Evolutionary conservation across 73 alveolate genomes (phyloP).

Genomic region (Paramecium tetraurelia): DNA sequence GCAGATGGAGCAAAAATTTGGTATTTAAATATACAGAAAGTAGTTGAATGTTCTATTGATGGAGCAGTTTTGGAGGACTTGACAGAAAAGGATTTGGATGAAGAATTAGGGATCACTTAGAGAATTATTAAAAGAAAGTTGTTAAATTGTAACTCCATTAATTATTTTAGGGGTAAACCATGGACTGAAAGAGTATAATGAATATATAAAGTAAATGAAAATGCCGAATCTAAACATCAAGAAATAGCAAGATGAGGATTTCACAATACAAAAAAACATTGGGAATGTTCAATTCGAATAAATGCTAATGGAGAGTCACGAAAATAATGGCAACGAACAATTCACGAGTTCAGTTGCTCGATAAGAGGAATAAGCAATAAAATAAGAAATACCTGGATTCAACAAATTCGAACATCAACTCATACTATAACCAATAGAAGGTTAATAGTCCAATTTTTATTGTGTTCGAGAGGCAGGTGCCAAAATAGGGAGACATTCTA

Average conservation of each 20-base stretch:
- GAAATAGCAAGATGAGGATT: background rate
- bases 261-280: background rate
- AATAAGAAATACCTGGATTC: background rate
- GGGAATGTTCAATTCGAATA: background rate
- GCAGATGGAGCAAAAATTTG: background rate
- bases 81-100: conserved; percentile 13
- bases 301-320: background rate
- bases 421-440: conserved; percentile 77
- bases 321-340: background rate
- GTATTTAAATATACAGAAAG: background rate
- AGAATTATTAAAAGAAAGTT: background rate
- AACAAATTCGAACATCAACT: conserved; percentile 43
- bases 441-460: conserved; percentile 75
- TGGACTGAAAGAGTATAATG: conserved; percentile 26
- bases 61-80: conserved; percentile 18
- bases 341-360: background rate
- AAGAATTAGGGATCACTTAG: background rate
- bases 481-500: conserved; percentile 79
- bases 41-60: conserved; percentile 19
- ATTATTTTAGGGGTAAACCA: background rate
- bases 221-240: background rate
- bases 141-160: background rate
- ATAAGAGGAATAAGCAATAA: background rate
- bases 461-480: conserved; percentile 82
- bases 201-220: background rate